Base-by-base conservation (phyloP, 805 yeast species). In the Nakazawaea ernobii region DNA sequence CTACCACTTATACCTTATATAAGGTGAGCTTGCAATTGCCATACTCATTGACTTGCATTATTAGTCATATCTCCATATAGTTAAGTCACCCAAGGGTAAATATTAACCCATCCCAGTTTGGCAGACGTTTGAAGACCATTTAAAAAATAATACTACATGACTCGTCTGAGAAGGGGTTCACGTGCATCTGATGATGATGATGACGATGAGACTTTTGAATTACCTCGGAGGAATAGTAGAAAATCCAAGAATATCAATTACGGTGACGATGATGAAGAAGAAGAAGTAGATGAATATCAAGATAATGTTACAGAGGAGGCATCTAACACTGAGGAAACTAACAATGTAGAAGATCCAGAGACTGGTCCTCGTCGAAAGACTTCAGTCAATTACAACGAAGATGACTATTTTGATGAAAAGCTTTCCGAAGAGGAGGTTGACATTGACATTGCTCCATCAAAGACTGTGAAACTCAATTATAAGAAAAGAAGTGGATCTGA, bases 321-420 rank as follows among this genome's bases (percentile, higher is more conserved):
- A 26, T n/a, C 42, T 15, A 43, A 33, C 17, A 50, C 38, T 24
- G 48, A 38, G 11, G 43, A 36, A 11, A 49, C 28, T 24, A 43
- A 35, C 20, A 41, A 45, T n/a, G 41, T 32, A 9, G 49, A 46
- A 17, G 49, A 39, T 6, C 42, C 17, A n/a, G 45, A 29, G 13
- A 26, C 42, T 17, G 42, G 10, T 4, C 13, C 43, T 13, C 46
- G 52, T 15, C 35, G 49, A 69, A 59, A 55, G 61, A 55, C 55
- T 33, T 41, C 56, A 10, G 59, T 65, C 26, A 65, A 63, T 45
- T 65, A 65, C 42, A 65, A 65, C 42, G 69, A 65, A 49, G 69
- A 65, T 46, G 57, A 53, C 14, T 51, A 52, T 2, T 49, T 59
- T 13, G 57, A 55, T 17, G 59, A 51, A 6, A 39, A 63, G 27